Evolutionary conservation across 257 asterid genomes (phyloP).

Genomic region (Schizonepeta tenuifolia): DNA sequence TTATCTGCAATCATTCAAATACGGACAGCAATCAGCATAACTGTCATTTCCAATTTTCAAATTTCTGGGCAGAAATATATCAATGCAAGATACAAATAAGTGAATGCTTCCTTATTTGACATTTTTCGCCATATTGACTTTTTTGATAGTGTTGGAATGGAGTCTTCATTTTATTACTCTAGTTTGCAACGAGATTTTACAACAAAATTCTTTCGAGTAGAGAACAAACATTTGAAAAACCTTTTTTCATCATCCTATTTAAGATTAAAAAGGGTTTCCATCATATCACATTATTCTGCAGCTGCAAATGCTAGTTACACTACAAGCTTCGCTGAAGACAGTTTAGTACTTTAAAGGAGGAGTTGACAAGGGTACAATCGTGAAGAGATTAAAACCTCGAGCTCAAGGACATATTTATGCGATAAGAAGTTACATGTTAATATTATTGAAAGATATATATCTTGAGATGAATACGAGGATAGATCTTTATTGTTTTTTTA

Average conservation of each 20-base stretch:
- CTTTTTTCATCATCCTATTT: background rate
- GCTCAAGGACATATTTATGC: no score
- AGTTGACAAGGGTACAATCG: no score
- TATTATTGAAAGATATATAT: background rate
- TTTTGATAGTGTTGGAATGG: background rate
- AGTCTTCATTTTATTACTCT: background rate
- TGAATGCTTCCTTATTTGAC: no score
- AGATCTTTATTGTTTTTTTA: background rate
- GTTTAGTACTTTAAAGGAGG: no score
- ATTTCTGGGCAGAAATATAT: no score
- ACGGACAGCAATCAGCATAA: conserved; percentile 1
- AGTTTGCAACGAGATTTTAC: no score
- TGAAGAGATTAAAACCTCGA: no score
- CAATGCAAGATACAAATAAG: no score
- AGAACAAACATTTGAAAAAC: background rate
- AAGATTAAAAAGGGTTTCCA: background rate
- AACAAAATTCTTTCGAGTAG: no score
- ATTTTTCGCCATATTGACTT: no score
- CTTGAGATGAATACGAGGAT: background rate
- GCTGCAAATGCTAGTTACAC: background rate
- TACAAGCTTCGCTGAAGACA: no score
- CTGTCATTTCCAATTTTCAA: background rate
- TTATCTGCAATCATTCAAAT: conserved; percentile 46
- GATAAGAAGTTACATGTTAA: no score
- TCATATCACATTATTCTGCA: background rate